Evolutionary conservation across 768 basidiomycete species (phyloP).

Genomic region (Mycena albidolilacea): DNA sequence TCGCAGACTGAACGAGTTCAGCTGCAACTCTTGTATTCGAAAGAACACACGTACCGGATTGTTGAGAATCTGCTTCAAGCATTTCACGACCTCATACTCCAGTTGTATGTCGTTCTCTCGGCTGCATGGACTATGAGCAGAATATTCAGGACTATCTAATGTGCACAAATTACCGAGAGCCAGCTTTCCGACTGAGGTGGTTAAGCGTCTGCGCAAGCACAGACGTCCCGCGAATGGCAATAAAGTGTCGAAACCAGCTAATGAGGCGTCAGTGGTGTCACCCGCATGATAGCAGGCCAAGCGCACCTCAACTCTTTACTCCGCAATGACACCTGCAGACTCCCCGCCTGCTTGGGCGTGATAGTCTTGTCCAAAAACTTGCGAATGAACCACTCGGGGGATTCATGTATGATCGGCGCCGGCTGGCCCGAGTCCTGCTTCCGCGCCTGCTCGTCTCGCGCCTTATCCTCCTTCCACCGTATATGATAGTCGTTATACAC

Average conservation of each 20-base stretch:
- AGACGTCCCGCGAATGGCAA: slow-evolving; percentile 84
- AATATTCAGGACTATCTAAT: neutral
- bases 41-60: slow-evolving; percentile 59
- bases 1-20: slow-evolving; percentile 65
- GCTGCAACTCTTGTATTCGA: slow-evolving; percentile 3
- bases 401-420: slow-evolving; percentile 70
- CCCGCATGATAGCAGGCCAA: slow-evolving; percentile 24
- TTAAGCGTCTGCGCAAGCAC: slow-evolving; percentile 86
- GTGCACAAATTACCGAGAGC: slow-evolving; percentile 64
- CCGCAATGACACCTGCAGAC: slow-evolving; percentile 82
- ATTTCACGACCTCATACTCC: slow-evolving; percentile 93
- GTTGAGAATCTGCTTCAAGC: slow-evolving; percentile 87
- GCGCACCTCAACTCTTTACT: slow-evolving; percentile 85
- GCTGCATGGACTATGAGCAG: slow-evolving; percentile 50
- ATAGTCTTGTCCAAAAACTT: slow-evolving; percentile 92
- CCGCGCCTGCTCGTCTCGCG: slow-evolving; percentile 72
- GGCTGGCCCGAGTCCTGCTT: slow-evolving; percentile 75
- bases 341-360: slow-evolving; percentile 83
- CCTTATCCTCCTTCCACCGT: slow-evolving; percentile 82
- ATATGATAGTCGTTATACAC: slow-evolving; percentile 88
- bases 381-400: slow-evolving; percentile 94
- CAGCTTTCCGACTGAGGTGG: slow-evolving; percentile 80
- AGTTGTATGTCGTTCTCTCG: slow-evolving; percentile 76
- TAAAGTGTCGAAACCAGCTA: slow-evolving; percentile 88
- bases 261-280: slow-evolving; percentile 38